Base-by-base conservation (phyloP, 2,329 filamentous ascomycete genomes). In the Sporothrix brunneoviolacea region DNA sequence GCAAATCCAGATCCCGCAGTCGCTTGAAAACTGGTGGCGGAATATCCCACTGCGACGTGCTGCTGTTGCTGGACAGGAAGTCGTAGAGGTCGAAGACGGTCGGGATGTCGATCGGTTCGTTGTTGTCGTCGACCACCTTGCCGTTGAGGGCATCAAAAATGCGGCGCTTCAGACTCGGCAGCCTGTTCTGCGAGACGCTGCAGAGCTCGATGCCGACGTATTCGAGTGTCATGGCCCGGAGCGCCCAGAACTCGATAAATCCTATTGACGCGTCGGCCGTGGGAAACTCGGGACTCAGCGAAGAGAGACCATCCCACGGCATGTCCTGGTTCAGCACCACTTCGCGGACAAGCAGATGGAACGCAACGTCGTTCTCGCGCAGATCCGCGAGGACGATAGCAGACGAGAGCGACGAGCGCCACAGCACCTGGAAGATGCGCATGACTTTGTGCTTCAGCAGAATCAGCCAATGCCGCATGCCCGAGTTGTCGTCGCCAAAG, bases 11-110 rank as follows among this genome's bases (percentile, higher is more conserved):
- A 37, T 83, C 82, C 16, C 71, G 70, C 54, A 91, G 84, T 54
- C 79, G 79, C 36, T 72, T 68, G 18, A 86, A 69, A 5, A 72
- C 64, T 3, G 82, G 80, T 3, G 77, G 65, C 2, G 75, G 62
- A 4, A 70, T 64, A 21, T 70, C 65, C 70, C 78, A 80, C n/a
- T 71, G 62, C 4, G 66, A 70, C 36, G 75, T 73, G n/a, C 73
- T 63, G 15, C 66, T 71, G 40, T 75, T 74, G 18, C 73, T 64
- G 2, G 76, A 66, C 53, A 93, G 78, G 61, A 97, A 97, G 67
- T 98, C 93, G 60, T 95, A 93, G 19, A 97, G 76, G 57, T 96
- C 90, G 61, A 97, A 95, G 7, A 97, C 78, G 4, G 86, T 90
- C 1, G 84, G 77, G 52, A 89, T 52, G n/a, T 51, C 86, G 33